phyloP scores from a whole-genome alignment of 1,284 basidiomycete genomes.

The Mrakiaceae sp. region DNA sequence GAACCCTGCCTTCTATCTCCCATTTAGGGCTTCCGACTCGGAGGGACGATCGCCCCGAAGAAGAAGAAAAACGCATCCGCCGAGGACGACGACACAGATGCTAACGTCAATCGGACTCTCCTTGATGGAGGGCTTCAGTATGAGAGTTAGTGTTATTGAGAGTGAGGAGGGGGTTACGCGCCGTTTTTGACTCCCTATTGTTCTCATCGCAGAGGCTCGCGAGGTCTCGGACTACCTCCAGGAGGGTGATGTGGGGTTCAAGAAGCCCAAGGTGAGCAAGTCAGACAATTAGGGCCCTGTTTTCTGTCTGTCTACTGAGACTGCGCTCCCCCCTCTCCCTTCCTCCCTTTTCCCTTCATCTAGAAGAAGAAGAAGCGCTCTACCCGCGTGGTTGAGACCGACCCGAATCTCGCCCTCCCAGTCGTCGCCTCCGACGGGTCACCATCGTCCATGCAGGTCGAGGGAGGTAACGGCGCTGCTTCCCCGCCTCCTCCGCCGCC shows the following conservation, averaged over 20 bases:
- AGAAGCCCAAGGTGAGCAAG: constrained; percentile 66
- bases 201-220: constrained; percentile 56
- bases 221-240: constrained; percentile 78
- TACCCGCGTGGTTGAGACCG: constrained; percentile 54
- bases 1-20: not conserved
- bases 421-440: constrained; percentile 27
- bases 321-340: not conserved
- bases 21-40: constrained; percentile 64
- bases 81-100: constrained; percentile 39
- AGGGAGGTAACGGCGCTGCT: constrained; percentile 43
- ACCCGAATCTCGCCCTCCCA: constrained; percentile 43
- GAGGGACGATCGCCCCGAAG: constrained; percentile 32
- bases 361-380: constrained; percentile 85
- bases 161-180: no score
- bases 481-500: constrained; percentile 37
- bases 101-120: constrained; percentile 62
- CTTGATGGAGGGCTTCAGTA: constrained; percentile 72
- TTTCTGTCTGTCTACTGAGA: not conserved
- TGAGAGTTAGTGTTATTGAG: constrained; percentile 49
- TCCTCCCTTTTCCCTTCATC: not conserved
- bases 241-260: constrained; percentile 85
- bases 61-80: constrained; percentile 38
- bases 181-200: not conserved
- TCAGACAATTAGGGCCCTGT: no score
- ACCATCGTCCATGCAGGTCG: constrained; percentile 55